These are phyloP conservation scores for Paramecium sonneborni DNA, from an alignment of 73 alveolate species.

Conservation along the genomic window DNA sequence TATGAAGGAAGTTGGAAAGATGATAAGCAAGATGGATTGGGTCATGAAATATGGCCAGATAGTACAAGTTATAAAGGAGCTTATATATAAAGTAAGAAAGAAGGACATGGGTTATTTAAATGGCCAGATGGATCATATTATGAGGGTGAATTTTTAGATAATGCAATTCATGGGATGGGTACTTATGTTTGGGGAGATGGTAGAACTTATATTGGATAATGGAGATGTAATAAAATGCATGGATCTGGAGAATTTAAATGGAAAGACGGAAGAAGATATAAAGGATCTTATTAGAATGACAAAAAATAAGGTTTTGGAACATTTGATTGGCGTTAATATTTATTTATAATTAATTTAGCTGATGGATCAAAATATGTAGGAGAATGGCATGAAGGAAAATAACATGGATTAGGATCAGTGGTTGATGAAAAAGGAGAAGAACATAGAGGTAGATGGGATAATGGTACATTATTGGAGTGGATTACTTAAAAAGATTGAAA, in stretches of 20 bases:
- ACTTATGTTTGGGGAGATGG: conserved; percentile 88
- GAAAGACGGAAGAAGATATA: conserved; percentile 75
- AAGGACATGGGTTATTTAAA: conserved; percentile 75
- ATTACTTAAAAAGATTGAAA: conserved; percentile 24
- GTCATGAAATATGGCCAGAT: conserved; percentile 87
- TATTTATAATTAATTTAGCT: background rate
- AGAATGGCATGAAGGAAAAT: conserved; percentile 76
- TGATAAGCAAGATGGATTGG: conserved; percentile 85
- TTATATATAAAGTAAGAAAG: conserved; percentile 77
- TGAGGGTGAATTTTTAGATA: conserved; percentile 78
- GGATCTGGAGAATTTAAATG: conserved; percentile 71
- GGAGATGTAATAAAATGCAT: conserved; percentile 74
- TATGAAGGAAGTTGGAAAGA: conserved; percentile 82
- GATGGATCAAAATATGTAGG: conserved; percentile 82
- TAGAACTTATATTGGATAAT: conserved; percentile 80
- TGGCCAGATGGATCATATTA: conserved; percentile 70
- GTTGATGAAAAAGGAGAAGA: conserved; percentile 42
- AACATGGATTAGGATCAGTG: conserved; percentile 72
- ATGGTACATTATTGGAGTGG: conserved; percentile 64
- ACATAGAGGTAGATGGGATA: conserved; percentile 65
- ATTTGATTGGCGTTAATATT: conserved; percentile 57
- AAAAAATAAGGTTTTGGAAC: conserved; percentile 71
- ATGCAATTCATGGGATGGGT: conserved; percentile 79
- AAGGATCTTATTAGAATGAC: conserved; percentile 71
- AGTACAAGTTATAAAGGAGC: conserved; percentile 84